Conservation (phyloP, 2,329 filamentous ascomycete species). For the Calonectria multiphialidica region DNA sequence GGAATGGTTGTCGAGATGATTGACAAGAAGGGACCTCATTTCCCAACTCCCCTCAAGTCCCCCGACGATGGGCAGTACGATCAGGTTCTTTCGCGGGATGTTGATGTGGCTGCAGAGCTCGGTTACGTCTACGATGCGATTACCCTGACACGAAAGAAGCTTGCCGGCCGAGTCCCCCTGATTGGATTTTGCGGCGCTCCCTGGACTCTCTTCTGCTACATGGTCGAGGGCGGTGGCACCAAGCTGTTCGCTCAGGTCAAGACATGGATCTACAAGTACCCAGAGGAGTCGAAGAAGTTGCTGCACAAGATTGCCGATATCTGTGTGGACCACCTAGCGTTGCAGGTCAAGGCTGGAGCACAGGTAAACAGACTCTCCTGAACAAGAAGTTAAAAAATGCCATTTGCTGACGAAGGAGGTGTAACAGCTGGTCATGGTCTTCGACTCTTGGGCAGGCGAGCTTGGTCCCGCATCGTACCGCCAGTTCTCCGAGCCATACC, state of each 20-base stretch:
- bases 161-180: constrained; percentile 88
- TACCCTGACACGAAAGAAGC: constrained; percentile 88
- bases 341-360: constrained; percentile 93
- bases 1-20: constrained; percentile 99
- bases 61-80: constrained; percentile 88
- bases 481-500: constrained; percentile 87
- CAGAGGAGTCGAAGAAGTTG: constrained; percentile 82
- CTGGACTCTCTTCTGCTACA: constrained; percentile 98
- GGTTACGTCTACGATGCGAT: constrained; percentile 98
- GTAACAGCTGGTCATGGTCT: constrained; percentile 86
- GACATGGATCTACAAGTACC: constrained; percentile 95
- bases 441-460: constrained; percentile 98
- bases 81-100: constrained; percentile 79
- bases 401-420: not conserved
- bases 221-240: constrained; percentile 97
- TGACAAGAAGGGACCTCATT: constrained; percentile 96
- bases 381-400: not conserved
- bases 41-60: constrained; percentile 84
- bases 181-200: constrained; percentile 98
- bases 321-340: constrained; percentile 92
- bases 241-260: constrained; percentile 96
- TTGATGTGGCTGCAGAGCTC: constrained; percentile 87
- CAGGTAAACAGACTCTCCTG: constrained; percentile 67
- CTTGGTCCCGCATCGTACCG: constrained; percentile 87
- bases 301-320: constrained; percentile 93